Percentiles rank a stretch among this genome's conserved stretches.
Evolutionary conservation across 257 asterid species (phyloP).

Genomic region (Cordia subcordata): DNA sequence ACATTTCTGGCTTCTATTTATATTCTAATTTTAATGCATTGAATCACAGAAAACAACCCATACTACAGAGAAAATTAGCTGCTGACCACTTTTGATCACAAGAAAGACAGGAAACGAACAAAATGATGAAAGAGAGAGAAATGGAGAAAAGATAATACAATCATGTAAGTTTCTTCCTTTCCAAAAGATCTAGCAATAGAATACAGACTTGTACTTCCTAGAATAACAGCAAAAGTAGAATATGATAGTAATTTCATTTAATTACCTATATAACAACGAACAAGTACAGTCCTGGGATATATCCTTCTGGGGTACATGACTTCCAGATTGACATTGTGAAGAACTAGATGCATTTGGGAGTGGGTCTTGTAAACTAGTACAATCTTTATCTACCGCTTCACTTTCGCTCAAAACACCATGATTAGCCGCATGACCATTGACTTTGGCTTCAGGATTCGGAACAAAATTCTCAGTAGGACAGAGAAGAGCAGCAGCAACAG

Average conservation of each 20-base stretch:
- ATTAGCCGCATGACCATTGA: conserved; percentile 47
- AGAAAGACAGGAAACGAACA: too few species aligned
- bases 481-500: conserved; percentile 81
- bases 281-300: conserved; percentile 33
- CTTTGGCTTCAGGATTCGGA: conserved; percentile 48
- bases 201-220: too few species aligned
- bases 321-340: conserved; percentile 33
- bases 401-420: conserved; percentile 34
- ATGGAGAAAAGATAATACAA: too few species aligned
- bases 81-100: too few species aligned
- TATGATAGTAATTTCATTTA: not conserved
- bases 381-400: conserved; percentile 26
- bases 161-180: too few species aligned
- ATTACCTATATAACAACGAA: conserved; percentile 56
- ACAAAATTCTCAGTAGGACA: conserved; percentile 49
- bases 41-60: too few species aligned
- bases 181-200: too few species aligned
- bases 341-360: conserved; percentile 37
- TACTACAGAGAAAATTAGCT: too few species aligned
- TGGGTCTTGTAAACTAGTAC: conserved; percentile 31
- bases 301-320: conserved; percentile 24
- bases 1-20: too few species aligned
- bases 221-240: too few species aligned
- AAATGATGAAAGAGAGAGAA: too few species aligned
- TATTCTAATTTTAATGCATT: too few species aligned